Evolutionary conservation across 164 flowering plant genomes (phyloP), one percentile per base, ranked within the genome.

Genomic region (Macadamia integrifolia): DNA sequence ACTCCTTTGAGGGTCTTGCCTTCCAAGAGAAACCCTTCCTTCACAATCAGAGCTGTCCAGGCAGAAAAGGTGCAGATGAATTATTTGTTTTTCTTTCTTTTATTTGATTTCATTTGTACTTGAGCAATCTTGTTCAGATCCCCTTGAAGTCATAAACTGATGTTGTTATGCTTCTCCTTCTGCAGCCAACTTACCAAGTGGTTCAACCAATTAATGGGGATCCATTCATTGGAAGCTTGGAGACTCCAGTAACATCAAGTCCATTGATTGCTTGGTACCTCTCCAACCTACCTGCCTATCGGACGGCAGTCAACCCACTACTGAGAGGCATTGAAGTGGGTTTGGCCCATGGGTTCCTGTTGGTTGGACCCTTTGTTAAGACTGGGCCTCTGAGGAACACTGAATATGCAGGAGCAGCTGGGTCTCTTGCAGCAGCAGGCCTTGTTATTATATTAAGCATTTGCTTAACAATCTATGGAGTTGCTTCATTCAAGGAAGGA

Each of bases 251-350:
- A 8, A 94, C 98, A 60, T 94, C 98, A 9, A 94, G 98, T 80
- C 98, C 97, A 46, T 56, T 94, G 71, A 79, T 94, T 6, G 97
- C 97, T 1, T 94, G 98, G 98, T 94, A 88, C 89, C 88, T 94
- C 40, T 94, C 98, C 72, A 94, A 94, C 89, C 85, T 94, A 6
- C 99, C 97, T 0, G 97, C 91, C 23, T 94, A 92, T 78, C 67
- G 99, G 62, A 94, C 97, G 0, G 94, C 97, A 0, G 99, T 94
- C 30, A 92, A 67, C 85, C 97, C 99, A 40, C 92, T 94, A 55
- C 87, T 94, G 61, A 69, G 98, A 12, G 97, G 98, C 0, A 68
- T 94, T 0, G 98, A 94, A 61, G 93, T 94, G 29, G 97, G 97
- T 10, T 75, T 91, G 52, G 98, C 97, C 71, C 98, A 94, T 65